These are phyloP conservation scores for Phytopythium sindhum DNA, from an alignment of 352 stramenopile genomes.

Conservation along the genomic window DNA sequence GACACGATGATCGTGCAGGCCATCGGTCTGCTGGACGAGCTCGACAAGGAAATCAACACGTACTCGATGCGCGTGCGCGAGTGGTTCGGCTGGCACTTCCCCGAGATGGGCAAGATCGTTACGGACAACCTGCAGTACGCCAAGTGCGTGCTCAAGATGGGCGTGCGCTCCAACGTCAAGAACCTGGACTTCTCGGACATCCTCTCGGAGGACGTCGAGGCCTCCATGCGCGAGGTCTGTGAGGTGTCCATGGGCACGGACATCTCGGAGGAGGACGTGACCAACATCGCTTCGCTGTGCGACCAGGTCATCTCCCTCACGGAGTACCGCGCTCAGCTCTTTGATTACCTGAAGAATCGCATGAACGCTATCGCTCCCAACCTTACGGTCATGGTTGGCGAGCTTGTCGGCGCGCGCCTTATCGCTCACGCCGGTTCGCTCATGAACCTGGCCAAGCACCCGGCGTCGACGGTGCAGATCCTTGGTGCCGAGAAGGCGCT, in stretches of 20 bases:
- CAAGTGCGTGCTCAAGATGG: slow-evolving; percentile 96
- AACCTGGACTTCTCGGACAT: slow-evolving; percentile 92
- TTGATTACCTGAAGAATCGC: slow-evolving; percentile 99
- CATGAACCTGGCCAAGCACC: slow-evolving; percentile 99
- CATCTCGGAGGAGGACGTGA: slow-evolving; percentile 98
- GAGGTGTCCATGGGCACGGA: slow-evolving; percentile 99
- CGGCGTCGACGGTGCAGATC: slow-evolving; percentile 98
- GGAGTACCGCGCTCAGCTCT: slow-evolving; percentile 95
- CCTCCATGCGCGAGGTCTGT: slow-evolving; percentile 96
- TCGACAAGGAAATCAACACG: slow-evolving; percentile 99
- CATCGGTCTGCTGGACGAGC: slow-evolving; percentile 98
- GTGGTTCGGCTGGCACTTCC: slow-evolving; percentile 98
- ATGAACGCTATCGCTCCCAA: slow-evolving; percentile 99
- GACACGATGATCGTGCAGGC: slow-evolving; percentile 99
- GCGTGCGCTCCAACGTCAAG: slow-evolving; percentile 91
- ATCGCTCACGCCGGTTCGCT: slow-evolving; percentile 99
- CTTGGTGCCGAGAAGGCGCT: slow-evolving; percentile 99
- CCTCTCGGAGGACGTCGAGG: slow-evolving; percentile 89
- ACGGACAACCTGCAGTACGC: slow-evolving; percentile 99
- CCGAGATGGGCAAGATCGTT: slow-evolving; percentile 97
- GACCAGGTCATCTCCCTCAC: slow-evolving; percentile 90
- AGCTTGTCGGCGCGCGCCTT: slow-evolving; percentile 97
- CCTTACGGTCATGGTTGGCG: slow-evolving; percentile 98
- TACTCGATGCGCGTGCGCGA: slow-evolving; percentile 99
- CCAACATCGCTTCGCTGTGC: slow-evolving; percentile 94